Conservation (phyloP, 768 basidiomycete species). For the Russula sp. region DNA sequence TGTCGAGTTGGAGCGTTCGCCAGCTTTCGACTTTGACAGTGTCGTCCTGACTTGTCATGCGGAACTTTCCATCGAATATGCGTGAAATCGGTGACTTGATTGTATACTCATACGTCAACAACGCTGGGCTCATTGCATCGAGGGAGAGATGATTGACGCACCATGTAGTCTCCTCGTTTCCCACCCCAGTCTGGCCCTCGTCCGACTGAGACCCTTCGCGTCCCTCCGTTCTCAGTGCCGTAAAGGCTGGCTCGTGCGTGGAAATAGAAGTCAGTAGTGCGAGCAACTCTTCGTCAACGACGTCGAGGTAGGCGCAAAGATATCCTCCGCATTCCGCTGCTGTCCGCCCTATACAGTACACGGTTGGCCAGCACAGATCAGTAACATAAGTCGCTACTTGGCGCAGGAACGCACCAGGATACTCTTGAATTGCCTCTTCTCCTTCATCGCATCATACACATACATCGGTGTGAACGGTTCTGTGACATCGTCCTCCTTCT, state of each 20-base stretch:
- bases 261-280: no score
- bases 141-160: constrained; percentile 39
- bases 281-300: no score
- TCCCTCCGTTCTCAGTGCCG: no score
- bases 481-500: constrained; percentile 48
- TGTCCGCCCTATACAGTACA: constrained; percentile 73
- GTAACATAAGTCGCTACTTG: neutral
- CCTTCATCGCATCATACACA: constrained; percentile 90
- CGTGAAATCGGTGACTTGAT: constrained; percentile 46
- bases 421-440: constrained; percentile 86
- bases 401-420: constrained; percentile 65
- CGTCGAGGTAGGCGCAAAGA: constrained; percentile 73
- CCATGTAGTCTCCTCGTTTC: constrained; percentile 82
- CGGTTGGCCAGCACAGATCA: constrained; percentile 15
- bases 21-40: constrained; percentile 89
- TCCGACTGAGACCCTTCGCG: no score
- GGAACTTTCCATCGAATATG: constrained; percentile 91
- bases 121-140: no score
- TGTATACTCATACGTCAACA: no score
- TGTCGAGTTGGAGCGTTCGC: constrained; percentile 89
- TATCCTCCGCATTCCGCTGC: constrained; percentile 99
- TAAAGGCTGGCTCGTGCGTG: no score
- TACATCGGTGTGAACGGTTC: constrained; percentile 81
- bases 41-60: constrained; percentile 82
- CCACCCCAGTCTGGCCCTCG: constrained; percentile 42